These are phyloP conservation scores for Leccinum subspadiceum DNA, from an alignment of 1,284 basidiomycete species.

Conservation along the genomic window DNA sequence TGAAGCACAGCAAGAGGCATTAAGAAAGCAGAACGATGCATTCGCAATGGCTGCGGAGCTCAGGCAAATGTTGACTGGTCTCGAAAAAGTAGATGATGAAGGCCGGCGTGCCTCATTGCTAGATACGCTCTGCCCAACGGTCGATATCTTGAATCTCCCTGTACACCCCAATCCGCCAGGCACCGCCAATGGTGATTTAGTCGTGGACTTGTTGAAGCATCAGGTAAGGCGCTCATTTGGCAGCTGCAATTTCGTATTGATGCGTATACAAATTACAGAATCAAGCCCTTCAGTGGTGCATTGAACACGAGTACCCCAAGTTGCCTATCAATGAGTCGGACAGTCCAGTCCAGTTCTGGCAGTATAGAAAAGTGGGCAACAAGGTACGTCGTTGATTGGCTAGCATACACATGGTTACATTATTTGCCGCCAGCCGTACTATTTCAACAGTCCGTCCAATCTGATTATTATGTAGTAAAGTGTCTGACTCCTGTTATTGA, in stretches of 20 bases:
- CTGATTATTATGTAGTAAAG: neutral
- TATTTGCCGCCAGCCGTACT: conserved; percentile 45
- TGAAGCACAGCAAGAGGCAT: conserved; percentile 40
- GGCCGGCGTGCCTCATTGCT: conserved; percentile 66
- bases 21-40: conserved; percentile 52
- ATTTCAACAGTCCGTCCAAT: conserved; percentile 57
- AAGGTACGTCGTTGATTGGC: conserved; percentile 42
- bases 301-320: conserved; percentile 71
- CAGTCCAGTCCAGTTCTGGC: conserved; percentile 86
- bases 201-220: conserved; percentile 74
- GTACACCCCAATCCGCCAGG: conserved; percentile 68
- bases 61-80: conserved; percentile 55
- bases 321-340: conserved; percentile 66
- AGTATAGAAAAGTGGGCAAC: conserved; percentile 51
- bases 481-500: conserved; percentile 1
- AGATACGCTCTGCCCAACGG: conserved; percentile 63
- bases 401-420: neutral
- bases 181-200: conserved; percentile 57
- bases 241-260: conserved; percentile 5
- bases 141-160: conserved; percentile 69
- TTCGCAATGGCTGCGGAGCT: conserved; percentile 64
- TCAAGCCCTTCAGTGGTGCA: conserved; percentile 79
- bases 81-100: conserved; percentile 79
- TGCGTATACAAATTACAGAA: conserved; percentile 41
- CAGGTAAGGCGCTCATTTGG: conserved; percentile 49